Percentiles rank a stretch among this genome's conserved stretches.
phyloP scores from a whole-genome alignment of 2,329 filamentous ascomycete species.

The Aulographum hederae region DNA sequence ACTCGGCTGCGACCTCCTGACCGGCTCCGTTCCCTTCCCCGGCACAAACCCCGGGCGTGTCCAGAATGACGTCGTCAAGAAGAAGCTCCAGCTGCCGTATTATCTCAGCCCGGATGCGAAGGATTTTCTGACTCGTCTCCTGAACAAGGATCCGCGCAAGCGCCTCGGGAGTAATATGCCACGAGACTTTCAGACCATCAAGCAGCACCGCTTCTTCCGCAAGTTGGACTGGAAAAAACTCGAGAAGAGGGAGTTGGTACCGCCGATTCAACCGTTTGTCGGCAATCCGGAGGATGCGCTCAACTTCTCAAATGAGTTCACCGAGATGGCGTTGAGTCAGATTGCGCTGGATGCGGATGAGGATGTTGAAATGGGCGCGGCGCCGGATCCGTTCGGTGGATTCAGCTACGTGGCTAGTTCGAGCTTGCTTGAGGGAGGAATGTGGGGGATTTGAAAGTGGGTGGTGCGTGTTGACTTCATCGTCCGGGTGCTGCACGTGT shows the following conservation, averaged over 20 bases:
- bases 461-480: no score
- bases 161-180: constrained; percentile 76
- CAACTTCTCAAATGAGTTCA: constrained; percentile 93
- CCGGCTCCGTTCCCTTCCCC: constrained; percentile 76
- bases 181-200: constrained; percentile 70
- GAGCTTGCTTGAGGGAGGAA: constrained; percentile 24
- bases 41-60: constrained; percentile 88
- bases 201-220: constrained; percentile 89
- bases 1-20: constrained; percentile 80
- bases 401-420: constrained; percentile 35
- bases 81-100: constrained; percentile 78
- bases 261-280: constrained; percentile 83
- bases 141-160: constrained; percentile 85
- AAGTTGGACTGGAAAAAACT: constrained; percentile 91
- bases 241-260: constrained; percentile 61
- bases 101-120: constrained; percentile 85
- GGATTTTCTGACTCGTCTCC: constrained; percentile 72
- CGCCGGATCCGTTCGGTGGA: constrained; percentile 29
- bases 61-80: constrained; percentile 86
- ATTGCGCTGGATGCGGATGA: constrained; percentile 18
- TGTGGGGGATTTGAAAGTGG: constrained; percentile 1
- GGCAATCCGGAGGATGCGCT: constrained; percentile 91
- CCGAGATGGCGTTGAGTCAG: constrained; percentile 64
- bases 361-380: constrained; percentile 6
- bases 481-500: no score